Conservation (phyloP, 179 eudicot genomes). For the Corrigiola litoralis region DNA sequence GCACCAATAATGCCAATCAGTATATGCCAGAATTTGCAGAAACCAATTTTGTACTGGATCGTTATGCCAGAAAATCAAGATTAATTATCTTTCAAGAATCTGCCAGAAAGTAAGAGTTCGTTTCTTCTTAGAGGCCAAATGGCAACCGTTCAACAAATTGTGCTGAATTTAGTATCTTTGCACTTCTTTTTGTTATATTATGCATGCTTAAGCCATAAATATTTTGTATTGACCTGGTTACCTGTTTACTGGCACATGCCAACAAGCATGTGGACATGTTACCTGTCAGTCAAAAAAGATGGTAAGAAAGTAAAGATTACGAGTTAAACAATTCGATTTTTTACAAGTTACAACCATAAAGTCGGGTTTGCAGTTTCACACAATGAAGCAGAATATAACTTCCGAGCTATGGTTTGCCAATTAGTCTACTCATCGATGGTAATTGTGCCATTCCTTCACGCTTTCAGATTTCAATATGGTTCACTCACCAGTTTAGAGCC, state of each 20-base stretch:
- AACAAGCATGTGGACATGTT: slow-evolving; percentile 25
- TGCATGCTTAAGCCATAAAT: too few species aligned
- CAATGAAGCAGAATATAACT: background rate
- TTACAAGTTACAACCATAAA: slow-evolving; percentile 12
- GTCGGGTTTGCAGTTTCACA: slow-evolving; percentile 14
- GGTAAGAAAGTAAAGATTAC: background rate
- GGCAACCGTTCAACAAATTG: background rate
- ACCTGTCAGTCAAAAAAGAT: slow-evolving; percentile 22
- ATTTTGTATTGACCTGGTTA: too few species aligned
- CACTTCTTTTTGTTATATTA: background rate
- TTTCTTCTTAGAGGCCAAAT: background rate
- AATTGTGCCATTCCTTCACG: slow-evolving; percentile 10
- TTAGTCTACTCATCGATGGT: background rate
- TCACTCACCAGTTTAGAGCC: background rate
- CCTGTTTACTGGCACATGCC: slow-evolving; percentile 17
- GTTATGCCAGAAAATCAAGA: background rate
- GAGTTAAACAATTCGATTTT: background rate
- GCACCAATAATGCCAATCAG: slow-evolving; percentile 4
- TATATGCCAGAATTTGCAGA: slow-evolving; percentile 7
- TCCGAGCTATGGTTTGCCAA: background rate
- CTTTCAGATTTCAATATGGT: background rate
- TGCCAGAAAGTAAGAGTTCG: background rate
- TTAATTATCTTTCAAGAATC: background rate
- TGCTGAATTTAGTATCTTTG: background rate
- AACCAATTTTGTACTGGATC: background rate